Percentiles rank a stretch among this genome's conserved stretches.
Evolutionary conservation across 2,329 filamentous ascomycete species (phyloP).

Genomic region (Scorias spongiosa): DNA sequence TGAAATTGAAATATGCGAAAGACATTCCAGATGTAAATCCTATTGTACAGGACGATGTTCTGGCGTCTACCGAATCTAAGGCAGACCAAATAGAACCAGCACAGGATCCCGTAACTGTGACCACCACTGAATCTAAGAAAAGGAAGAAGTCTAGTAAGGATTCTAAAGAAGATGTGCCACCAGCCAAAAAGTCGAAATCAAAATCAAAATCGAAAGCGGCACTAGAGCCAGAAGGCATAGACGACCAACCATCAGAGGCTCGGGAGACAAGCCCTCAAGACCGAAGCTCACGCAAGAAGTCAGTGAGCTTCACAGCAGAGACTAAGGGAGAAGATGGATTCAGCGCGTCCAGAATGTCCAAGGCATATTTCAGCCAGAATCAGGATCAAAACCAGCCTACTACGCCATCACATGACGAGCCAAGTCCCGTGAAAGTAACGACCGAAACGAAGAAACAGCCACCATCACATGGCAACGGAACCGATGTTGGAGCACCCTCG

Average conservation of each 20-base stretch:
- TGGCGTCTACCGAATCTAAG: no score
- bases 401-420: slow-evolving; percentile 1
- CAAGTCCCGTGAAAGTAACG: slow-evolving; percentile 1
- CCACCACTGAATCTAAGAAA: background rate
- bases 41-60: background rate
- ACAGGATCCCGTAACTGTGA: background rate
- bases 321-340: slow-evolving; percentile 44
- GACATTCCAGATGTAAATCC: slow-evolving; percentile 7
- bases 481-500: slow-evolving; percentile 1
- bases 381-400: slow-evolving; percentile 1
- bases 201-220: background rate
- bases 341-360: slow-evolving; percentile 36
- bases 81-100: background rate
- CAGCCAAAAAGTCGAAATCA: background rate
- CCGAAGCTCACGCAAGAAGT: slow-evolving; percentile 27
- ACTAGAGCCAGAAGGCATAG: background rate
- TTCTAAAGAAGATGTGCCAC: background rate
- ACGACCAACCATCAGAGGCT: no score
- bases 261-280: no score
- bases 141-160: background rate
- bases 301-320: slow-evolving; percentile 49
- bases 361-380: slow-evolving; percentile 26
- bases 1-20: slow-evolving; percentile 43
- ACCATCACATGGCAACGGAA: background rate
- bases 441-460: background rate